Percentiles rank a stretch among this genome's conserved stretches.
Evolutionary conservation across 163 green algal species (phyloP).

Genomic region (Coccomyxa subellipsoidea): DNA sequence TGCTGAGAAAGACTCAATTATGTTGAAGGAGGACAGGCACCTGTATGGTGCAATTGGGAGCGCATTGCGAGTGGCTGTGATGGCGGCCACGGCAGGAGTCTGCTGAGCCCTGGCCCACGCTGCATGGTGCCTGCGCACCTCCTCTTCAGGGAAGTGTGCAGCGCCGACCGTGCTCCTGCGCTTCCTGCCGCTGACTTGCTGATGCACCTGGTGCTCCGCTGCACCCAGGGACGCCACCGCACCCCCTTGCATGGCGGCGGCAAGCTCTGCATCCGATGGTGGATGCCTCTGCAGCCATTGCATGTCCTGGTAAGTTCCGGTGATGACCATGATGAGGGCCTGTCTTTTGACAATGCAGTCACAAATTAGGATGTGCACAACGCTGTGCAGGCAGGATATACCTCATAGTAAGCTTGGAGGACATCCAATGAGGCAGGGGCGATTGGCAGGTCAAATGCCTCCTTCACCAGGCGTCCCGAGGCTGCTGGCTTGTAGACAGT

Average conservation of each 20-base stretch:
- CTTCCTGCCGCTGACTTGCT: slow-evolving; percentile 14
- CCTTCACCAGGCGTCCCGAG: neutral
- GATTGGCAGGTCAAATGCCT: slow-evolving; percentile 38
- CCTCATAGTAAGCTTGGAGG: slow-evolving; percentile 40
- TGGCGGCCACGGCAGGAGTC: slow-evolving; percentile 13
- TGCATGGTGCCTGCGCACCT: slow-evolving; percentile 17
- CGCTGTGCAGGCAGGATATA: no score
- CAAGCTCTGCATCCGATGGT: neutral
- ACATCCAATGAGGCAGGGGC: slow-evolving; percentile 16
- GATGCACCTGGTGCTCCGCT: neutral
- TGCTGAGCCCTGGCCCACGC: slow-evolving; percentile 19
- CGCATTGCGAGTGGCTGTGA: slow-evolving; percentile 33
- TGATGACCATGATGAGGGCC: neutral
- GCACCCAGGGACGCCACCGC: neutral
- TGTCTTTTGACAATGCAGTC: neutral
- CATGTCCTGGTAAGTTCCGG: no score
- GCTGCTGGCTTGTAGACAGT: slow-evolving; percentile 43
- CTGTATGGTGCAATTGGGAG: slow-evolving; percentile 57
- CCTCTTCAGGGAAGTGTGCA: slow-evolving; percentile 14
- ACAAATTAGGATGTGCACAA: no score
- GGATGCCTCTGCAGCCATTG: neutral
- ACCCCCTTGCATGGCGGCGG: neutral
- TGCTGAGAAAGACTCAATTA: no score
- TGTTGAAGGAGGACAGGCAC: neutral
- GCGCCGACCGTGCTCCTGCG: neutral